These are phyloP conservation scores for Penicillium maclennaniae DNA, from an alignment of 495 filamentous ascomycete genomes.

Conservation along the genomic window DNA sequence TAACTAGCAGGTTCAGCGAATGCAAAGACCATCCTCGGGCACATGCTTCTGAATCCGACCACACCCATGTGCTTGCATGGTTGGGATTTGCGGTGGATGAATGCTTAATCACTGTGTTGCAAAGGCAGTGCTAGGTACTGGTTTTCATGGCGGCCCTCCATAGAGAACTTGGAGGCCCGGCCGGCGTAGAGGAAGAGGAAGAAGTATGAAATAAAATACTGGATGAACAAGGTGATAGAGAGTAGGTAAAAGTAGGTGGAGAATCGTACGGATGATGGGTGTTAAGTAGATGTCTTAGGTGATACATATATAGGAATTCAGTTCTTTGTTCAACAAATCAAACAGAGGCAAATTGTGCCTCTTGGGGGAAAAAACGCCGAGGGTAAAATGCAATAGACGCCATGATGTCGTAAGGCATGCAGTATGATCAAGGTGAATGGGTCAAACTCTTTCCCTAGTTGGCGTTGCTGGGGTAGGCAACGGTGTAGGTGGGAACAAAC, in stretches of 20 bases:
- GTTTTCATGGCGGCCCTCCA: constrained; percentile 68
- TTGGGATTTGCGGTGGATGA: constrained; percentile 58
- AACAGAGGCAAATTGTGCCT: constrained; percentile 2
- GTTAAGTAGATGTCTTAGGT: not conserved
- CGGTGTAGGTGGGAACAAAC: constrained; percentile 63
- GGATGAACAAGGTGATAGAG: constrained; percentile 57
- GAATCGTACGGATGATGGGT: constrained; percentile 32
- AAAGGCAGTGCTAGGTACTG: constrained; percentile 63
- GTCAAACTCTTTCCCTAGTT: constrained; percentile 13
- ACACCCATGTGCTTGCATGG: constrained; percentile 52
- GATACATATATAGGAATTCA: constrained; percentile 4
- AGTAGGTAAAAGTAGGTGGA: constrained; percentile 51
- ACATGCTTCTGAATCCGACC: constrained; percentile 65
- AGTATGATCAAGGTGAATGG: constrained; percentile 1
- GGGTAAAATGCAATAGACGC: constrained; percentile 24
- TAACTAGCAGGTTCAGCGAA: constrained; percentile 58
- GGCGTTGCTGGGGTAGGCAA: constrained; percentile 77
- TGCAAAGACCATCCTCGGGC: constrained; percentile 60
- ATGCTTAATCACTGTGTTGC: constrained; percentile 64
- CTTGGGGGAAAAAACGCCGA: constrained; percentile 16
- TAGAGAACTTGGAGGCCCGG: constrained; percentile 73
- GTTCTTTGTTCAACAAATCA: constrained; percentile 2
- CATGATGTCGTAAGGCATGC: constrained; percentile 25
- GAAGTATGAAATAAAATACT: constrained; percentile 55
- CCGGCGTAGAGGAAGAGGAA: constrained; percentile 50